Base-by-base conservation (phyloP, 108 stramenopile genomes). In the Schizochytrium sp. region DNA sequence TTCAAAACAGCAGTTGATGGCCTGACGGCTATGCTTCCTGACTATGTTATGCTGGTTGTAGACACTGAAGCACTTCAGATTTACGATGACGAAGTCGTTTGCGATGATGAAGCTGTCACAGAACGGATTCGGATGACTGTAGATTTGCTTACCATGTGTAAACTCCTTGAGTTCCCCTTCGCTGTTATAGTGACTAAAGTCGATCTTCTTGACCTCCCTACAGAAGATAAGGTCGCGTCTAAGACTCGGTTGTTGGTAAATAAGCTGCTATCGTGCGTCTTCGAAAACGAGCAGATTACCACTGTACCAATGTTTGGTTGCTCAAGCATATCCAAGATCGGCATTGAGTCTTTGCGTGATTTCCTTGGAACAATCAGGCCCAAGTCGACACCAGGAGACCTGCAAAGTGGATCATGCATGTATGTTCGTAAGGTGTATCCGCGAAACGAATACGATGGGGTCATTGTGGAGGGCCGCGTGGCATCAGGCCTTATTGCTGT, bases 1-100 rank as follows among this genome's bases (percentile, higher is more conserved):
- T 89, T 93, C 17, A 93, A 93, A 60, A 93, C 93, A 4, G 93
- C 93, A 2, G 55, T 93, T 4, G 69, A 90, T n/a, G 93, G 91
- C 13, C 72, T 93, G 91, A 89, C 88, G 45, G 92, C 89, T 13
- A 49, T 58, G 17, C 88, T 89, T 7, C 92, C 92, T 2, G 88
- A 93, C 69, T 91, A 91, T 17, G 89, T 88, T 0, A 72, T 91
- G 58, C 57, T 92, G 15, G 88, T 90, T 40, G 53, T 92, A 10
- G 91, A 57, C 15, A 88, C 89, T 41, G 89, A 49, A 13, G 90
- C 89, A 8, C 89, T 91, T n/a, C 91, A 91, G 44, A 44, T 44
- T 12, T 44, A 60, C 28, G 59, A n/a, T 60, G 59, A n/a, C 17
- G 91, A 46, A 46, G 5, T 88, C 50, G 89, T 56, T 61, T 64